Percentiles rank a stretch among this genome's conserved stretches.
Conservation (phyloP, 129 eudicot species). For the Flaveria bidentis region DNA sequence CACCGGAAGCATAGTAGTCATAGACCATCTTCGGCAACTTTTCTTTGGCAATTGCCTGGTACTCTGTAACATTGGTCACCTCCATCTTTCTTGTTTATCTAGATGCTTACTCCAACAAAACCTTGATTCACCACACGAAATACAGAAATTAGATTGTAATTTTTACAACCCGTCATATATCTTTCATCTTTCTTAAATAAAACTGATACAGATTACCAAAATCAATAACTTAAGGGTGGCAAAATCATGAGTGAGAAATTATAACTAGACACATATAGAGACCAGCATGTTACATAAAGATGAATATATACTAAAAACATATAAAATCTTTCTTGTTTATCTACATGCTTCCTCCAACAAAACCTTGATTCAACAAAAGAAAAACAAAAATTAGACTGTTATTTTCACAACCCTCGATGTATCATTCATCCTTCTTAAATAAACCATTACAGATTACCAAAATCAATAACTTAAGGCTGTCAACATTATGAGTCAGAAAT, state of each 20-base stretch:
- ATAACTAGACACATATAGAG: no score
- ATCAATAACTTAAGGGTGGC: no score
- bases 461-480: neutral
- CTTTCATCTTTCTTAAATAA: conserved; percentile 9
- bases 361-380: conserved; percentile 27
- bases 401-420: neutral
- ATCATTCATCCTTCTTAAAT: no score
- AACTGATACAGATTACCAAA: neutral
- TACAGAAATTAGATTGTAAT: conserved; percentile 16
- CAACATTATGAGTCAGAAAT: no score
- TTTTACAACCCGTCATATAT: conserved; percentile 1
- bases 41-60: conserved; percentile 85
- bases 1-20: conserved; percentile 97
- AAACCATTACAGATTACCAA: neutral
- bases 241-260: no score
- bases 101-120: conserved; percentile 28
- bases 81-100: conserved; percentile 44
- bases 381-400: conserved; percentile 17
- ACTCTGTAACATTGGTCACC: conserved; percentile 81
- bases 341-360: neutral
- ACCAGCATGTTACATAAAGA: no score
- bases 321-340: conserved; percentile 28
- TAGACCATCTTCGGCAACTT: conserved; percentile 89
- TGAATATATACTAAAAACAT: no score
- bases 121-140: conserved; percentile 25